These are phyloP conservation scores for Colletotrichum sublineola DNA, from an alignment of 2,329 filamentous ascomycete species.

Conservation along the genomic window DNA sequence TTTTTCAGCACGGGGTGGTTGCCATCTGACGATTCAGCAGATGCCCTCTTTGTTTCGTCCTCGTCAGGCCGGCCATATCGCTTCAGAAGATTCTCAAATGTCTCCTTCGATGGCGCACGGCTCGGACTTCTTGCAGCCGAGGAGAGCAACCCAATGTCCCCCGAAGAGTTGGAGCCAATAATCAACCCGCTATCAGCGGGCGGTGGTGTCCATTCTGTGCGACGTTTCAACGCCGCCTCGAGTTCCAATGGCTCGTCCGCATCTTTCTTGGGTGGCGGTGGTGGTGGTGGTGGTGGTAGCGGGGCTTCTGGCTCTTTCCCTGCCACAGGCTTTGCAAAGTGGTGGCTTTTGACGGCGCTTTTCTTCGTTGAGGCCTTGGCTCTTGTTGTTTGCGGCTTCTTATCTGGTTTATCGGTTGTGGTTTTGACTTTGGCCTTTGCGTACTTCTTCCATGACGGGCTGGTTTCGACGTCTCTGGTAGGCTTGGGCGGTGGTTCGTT, in stretches of 20 bases:
- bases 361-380: constrained; percentile 46
- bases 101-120: constrained; percentile 44
- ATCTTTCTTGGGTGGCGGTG: constrained; percentile 6
- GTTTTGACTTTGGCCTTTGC: constrained; percentile 42
- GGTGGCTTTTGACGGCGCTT: constrained; percentile 51
- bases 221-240: constrained; percentile 67
- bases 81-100: constrained; percentile 61
- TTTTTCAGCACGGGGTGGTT: constrained; percentile 61
- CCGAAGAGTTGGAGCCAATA: constrained; percentile 51
- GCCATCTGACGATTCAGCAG: constrained; percentile 44
- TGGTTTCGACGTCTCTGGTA: constrained; percentile 12
- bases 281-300: not conserved
- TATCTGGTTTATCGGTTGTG: constrained; percentile 20
- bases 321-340: constrained; percentile 48
- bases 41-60: constrained; percentile 27
- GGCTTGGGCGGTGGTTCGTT: constrained; percentile 16
- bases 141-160: constrained; percentile 50
- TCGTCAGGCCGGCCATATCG: constrained; percentile 56
- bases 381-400: constrained; percentile 40
- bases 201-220: constrained; percentile 78
- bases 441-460: constrained; percentile 55
- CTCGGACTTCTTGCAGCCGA: constrained; percentile 42
- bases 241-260: constrained; percentile 53
- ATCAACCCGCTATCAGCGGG: constrained; percentile 53
- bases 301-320: not conserved